Evolutionary conservation across 805 yeast genomes (phyloP), one percentile per base, ranked within the genome.

Genomic region (Torulaspora delbrueckii): DNA sequence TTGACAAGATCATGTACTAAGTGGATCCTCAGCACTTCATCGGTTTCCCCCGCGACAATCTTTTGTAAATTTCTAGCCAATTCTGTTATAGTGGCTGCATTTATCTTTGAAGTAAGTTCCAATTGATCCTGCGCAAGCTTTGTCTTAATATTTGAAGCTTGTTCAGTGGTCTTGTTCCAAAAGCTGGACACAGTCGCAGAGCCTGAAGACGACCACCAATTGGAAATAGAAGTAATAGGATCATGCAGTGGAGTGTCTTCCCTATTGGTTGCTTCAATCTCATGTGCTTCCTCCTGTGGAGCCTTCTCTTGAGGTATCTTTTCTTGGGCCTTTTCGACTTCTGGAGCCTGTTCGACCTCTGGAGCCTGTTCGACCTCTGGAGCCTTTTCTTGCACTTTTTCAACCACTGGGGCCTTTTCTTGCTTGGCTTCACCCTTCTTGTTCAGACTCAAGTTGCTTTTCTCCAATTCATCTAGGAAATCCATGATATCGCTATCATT

Each of bases 171-270:
- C 40, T 61, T 64, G 8, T 80, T 85, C 88, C 89, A 84, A 10
- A 85, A 53, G 5, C 81, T 79, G 4, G 77, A 73, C 2, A 83
- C 87, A 23, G 79, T 78, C 2, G 75, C 70, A 2, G 88, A 79
- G 0, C 90, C 90, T 36, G 80, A 80, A 1, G 72, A 72, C 2
- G 78, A 76, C 88, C 89, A 84, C 93, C 95, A 85, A 31, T 73
- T 78, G 3, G 88, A 73, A 40, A 84, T 66, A 1, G 86, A 75
- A 0, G 81, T 72, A 30, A 84, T 74, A 12, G 90, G 88, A 56
- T 82, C 88, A 48, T 72, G 64, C 6, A 65, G 55, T 23, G 65
- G 66, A 40, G 58, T 47, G 14, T 49, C 56, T 27, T 54, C 51
- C 48, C 58, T 49, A 40, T 55, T 49, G 44, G 48, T 44, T 45